A percentile compares a stretch with the other conserved stretches of the same genome.
These are phyloP conservation scores for Clavariopsis aquatica DNA, from an alignment of 495 filamentous ascomycete species.

Conservation along the genomic window DNA sequence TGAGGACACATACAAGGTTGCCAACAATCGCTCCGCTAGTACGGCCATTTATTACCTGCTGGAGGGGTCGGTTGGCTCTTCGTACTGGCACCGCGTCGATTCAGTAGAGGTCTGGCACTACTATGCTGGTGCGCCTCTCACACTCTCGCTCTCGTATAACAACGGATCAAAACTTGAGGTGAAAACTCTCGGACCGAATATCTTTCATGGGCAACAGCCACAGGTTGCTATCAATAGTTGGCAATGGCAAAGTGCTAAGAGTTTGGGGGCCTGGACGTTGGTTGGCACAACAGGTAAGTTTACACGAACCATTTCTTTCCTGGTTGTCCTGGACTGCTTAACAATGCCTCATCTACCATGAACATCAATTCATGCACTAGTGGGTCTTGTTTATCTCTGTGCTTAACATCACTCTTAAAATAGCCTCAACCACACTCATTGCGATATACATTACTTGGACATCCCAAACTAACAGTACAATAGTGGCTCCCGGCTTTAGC, in stretches of 20 bases:
- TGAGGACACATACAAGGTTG: constrained; percentile 39
- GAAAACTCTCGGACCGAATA: constrained; percentile 44
- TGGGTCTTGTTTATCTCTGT: background rate
- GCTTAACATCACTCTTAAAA: background rate
- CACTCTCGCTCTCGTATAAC: constrained; percentile 46
- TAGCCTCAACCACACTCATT: background rate
- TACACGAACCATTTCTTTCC: too few species aligned
- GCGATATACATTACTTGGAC: background rate
- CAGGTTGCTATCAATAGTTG: constrained; percentile 47
- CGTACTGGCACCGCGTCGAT: constrained; percentile 54
- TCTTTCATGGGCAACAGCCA: constrained; percentile 47
- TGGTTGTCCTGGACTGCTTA: too few species aligned
- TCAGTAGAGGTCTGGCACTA: constrained; percentile 54
- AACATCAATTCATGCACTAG: background rate
- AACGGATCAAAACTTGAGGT: constrained; percentile 41
- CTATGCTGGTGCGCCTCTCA: constrained; percentile 53
- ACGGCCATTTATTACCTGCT: constrained; percentile 56
- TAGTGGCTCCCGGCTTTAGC: constrained; percentile 49
- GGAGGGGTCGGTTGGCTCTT: constrained; percentile 43
- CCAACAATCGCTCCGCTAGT: constrained; percentile 49
- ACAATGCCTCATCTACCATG: too few species aligned
- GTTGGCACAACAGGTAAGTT: constrained; percentile 41
- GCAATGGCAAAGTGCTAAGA: constrained; percentile 51
- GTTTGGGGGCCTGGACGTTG: constrained; percentile 51
- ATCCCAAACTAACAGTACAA: constrained; percentile 30